phyloP scores from a whole-genome alignment of 2,329 filamentous ascomycete genomes.

The Fusarium pilosicola region DNA sequence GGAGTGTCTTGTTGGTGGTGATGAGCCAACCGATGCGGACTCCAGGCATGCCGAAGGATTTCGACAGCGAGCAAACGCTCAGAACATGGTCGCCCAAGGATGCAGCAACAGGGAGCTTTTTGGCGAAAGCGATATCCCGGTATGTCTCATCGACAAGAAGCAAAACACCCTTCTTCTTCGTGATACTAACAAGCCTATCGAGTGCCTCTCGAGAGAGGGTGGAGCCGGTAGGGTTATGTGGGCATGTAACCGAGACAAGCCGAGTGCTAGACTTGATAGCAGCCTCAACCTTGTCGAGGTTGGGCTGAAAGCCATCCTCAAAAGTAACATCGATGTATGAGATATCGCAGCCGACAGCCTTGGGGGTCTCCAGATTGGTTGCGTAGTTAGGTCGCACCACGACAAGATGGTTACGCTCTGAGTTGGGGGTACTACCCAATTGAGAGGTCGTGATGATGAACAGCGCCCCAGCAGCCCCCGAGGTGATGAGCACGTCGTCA shows the following conservation, averaged over 20 bases:
- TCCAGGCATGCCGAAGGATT: neutral
- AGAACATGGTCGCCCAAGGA: neutral
- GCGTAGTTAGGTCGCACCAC: neutral
- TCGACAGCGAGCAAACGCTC: neutral
- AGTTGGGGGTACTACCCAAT: neutral
- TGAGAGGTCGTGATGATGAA: conserved; percentile 2
- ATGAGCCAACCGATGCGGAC: neutral
- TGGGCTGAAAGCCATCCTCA: neutral
- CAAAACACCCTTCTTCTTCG: neutral
- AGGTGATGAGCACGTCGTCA: neutral
- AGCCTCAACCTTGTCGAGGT: neutral
- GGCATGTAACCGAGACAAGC: neutral
- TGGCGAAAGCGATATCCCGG: neutral
- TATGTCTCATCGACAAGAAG: neutral
- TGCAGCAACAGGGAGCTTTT: neutral
- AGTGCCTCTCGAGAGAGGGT: neutral
- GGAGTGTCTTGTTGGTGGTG: neutral
- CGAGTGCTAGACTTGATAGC: neutral
- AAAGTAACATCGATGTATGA: neutral
- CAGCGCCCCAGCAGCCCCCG: neutral
- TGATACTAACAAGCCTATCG: neutral
- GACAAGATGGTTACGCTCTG: neutral
- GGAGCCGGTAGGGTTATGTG: neutral
- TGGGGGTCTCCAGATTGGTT: neutral
- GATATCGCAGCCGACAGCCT: neutral